phyloP scores from a whole-genome alignment of 352 stramenopile genomes.

The Peronospora farinosa region DNA sequence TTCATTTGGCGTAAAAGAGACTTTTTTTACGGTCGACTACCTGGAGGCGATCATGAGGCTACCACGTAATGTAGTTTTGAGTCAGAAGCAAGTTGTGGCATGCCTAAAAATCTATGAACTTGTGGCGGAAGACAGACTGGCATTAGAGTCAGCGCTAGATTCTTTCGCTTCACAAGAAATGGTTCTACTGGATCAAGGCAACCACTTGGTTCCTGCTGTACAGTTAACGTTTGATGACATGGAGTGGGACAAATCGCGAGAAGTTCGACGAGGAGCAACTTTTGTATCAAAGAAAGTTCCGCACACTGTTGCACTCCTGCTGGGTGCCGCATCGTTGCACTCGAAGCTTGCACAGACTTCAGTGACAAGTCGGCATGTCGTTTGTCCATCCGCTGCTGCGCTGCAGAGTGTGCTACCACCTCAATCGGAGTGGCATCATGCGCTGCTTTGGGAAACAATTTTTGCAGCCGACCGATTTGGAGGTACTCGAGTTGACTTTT shows the following conservation, averaged over 20 bases:
- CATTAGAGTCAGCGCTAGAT: slow-evolving; percentile 21
- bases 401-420: slow-evolving; percentile 42
- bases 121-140: slow-evolving; percentile 26
- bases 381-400: slow-evolving; percentile 33
- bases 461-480: slow-evolving; percentile 47
- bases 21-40: slow-evolving; percentile 51
- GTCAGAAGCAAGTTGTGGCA: slow-evolving; percentile 22
- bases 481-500: slow-evolving; percentile 57
- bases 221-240: slow-evolving; percentile 67
- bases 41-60: slow-evolving; percentile 44
- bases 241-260: slow-evolving; percentile 63
- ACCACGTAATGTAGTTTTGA: slow-evolving; percentile 26
- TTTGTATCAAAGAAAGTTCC: slow-evolving; percentile 54
- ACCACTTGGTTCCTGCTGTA: slow-evolving; percentile 28
- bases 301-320: slow-evolving; percentile 34
- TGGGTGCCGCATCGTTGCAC: slow-evolving; percentile 62
- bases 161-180: slow-evolving; percentile 33
- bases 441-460: slow-evolving; percentile 55
- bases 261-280: slow-evolving; percentile 37
- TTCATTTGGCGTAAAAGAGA: slow-evolving; percentile 46
- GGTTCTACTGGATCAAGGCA: slow-evolving; percentile 36
- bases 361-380: slow-evolving; percentile 40
- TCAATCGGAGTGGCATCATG: slow-evolving; percentile 33
- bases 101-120: slow-evolving; percentile 51
- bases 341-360: slow-evolving; percentile 56